Evolutionary conservation across 306 rosid species (phyloP), one percentile per base, ranked within the genome.

Genomic region (Abrus precatorius): DNA sequence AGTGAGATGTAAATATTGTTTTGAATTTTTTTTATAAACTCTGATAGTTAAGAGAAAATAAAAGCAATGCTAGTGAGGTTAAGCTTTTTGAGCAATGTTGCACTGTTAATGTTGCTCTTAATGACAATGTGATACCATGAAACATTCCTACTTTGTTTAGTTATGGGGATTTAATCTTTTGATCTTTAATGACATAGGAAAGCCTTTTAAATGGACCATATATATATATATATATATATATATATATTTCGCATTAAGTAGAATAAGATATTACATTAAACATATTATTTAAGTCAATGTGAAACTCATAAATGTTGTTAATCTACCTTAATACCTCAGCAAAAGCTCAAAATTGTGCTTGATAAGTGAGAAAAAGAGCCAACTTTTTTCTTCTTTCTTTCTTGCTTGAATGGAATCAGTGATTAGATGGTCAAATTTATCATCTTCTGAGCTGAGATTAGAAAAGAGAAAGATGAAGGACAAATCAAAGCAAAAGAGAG

Each of bases 391-490:
- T 36, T 49, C 45, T 84, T 75, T 49, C 28, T 8, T 20, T 4
- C 36, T 14, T 36, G 71, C 40, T 83, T 75, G 82, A 72, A 86
- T 68, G 59, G 65, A 79, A 49, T 69, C 14, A 9, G 34, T 79
- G 82, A 83, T 86, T 55, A 74, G 85, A 75, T 79, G 86, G 89
- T 86, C 89, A 86, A 82, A 86, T 38, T 82, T 55, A 86, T 69
- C 89, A 79, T 43, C 77, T 79, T 82, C 43, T 86, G 84, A 73
- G 80, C 65, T 75, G 82, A 67, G 82, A 80, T 86, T 82, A 34
- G 7, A 66, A 72, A 82, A 75, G 67, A 49, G 80, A 69, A 82
- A 85, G 14, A 80, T 62, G 62, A 61, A 69, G 48, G 30, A 72
- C 36, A 82, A 65, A 81, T 30, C 64, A 85, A 85, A 82, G 86